Evolutionary conservation across 108 stramenopile species (phyloP), one percentile per base, ranked within the genome.

Genomic region (Pseudonitzschia multiseries): DNA sequence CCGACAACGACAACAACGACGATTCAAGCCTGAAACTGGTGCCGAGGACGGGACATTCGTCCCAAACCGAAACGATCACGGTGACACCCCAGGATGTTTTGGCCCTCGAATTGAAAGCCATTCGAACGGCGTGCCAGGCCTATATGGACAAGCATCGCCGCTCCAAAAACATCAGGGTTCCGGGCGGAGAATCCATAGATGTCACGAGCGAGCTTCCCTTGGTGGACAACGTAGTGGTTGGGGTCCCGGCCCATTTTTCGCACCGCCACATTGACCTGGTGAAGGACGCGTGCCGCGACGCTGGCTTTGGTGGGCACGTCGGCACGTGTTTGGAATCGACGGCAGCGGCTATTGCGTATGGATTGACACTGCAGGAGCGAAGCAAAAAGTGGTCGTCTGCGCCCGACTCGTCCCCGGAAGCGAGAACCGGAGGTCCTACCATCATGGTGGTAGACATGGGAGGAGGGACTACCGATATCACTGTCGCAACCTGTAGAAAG

Each of bases 361-460:
- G 93, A 53, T 67, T 94, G 43, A 86, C 89, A 8, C 22, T 73
- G 42, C 73, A 79, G 46, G 68, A 79, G 29, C 36, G 27, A 36
- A 42, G 53, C 29, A 56, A 57, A 31, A 18, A 13, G 27, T 48
- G 46, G 46, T 18, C 46, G 17, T 18, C 46, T 3, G 46, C 17
- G 14, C 12, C 46, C 9, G 46, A 48, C 18, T 48, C 46, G 17
- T 48, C 46, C 57, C 40, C 21, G 5, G 41, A 71, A 1, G 43
- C 29, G 18, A 67, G 56, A 28, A 29, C 14, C 27, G 61, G 61
- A 62, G 83, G 83, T 29, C 36, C 69, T 33, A 82, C 65, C 27
- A 86, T 94, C 56, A 71, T 94, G 66, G 93, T 94, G 2, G 89
- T 94, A 65, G 93, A 94, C 62, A 91, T 92, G 89, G 93, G 93